These are phyloP conservation scores for Carex pumila DNA, from an alignment of 176 grass and related monocot species.

Conservation along the genomic window DNA sequence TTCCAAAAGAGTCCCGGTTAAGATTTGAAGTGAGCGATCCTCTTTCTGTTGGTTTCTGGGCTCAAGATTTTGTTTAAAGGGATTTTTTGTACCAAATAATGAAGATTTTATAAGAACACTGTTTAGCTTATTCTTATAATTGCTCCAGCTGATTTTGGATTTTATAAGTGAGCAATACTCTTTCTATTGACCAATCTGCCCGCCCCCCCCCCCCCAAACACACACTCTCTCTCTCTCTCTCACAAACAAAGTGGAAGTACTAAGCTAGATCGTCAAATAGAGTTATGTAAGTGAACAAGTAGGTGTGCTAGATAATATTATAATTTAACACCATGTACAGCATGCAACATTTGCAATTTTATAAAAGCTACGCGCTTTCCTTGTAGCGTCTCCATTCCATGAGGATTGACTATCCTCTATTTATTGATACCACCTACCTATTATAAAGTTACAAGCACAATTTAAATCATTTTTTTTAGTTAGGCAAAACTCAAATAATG, in stretches of 20 bases:
- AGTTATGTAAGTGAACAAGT: not conserved
- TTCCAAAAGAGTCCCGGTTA: not conserved
- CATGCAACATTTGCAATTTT: not conserved
- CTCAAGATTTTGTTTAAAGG: not conserved
- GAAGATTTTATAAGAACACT: not conserved
- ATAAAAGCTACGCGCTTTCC: slow-evolving; percentile 1
- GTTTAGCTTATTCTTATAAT: not conserved
- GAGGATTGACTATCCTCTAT: not conserved
- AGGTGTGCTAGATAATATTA: not conserved
- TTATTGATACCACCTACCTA: slow-evolving; percentile 5
- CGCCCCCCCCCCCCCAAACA: not conserved
- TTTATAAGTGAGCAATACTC: too few relatives aligned
- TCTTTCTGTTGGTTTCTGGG: not conserved
- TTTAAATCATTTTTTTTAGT: slow-evolving; percentile 11
- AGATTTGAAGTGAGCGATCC: not conserved
- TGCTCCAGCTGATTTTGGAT: not conserved
- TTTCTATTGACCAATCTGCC: too few relatives aligned
- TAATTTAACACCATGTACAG: not conserved
- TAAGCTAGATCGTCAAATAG: not conserved
- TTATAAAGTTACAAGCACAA: not conserved
- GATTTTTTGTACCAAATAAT: not conserved
- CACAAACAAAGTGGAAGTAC: not conserved
- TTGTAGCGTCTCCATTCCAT: not conserved
- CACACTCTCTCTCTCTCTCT: not conserved
- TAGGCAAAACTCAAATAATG: not conserved